phyloP scores from a whole-genome alignment of 441 rosid genomes.

The Melastoma candidum region DNA sequence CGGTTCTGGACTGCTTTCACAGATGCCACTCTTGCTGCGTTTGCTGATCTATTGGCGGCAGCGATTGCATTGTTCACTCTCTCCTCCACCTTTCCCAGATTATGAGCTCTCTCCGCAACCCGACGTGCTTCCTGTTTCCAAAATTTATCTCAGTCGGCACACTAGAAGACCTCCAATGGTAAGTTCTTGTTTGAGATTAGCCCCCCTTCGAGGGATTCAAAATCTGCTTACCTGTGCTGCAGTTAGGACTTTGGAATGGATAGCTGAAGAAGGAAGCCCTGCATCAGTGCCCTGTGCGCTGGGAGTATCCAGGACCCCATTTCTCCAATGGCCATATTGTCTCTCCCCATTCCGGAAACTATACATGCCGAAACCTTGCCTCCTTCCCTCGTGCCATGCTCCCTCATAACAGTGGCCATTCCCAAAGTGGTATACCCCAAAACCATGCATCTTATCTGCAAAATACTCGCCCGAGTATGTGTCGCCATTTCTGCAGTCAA shows the following conservation, averaged over 20 bases:
- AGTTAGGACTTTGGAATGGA: constrained; percentile 2
- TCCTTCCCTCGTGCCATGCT: constrained; percentile 3
- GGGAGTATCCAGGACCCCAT: constrained; percentile 48
- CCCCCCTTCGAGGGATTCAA: no score
- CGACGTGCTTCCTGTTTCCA: no score
- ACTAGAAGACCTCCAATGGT: no score
- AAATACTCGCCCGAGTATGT: constrained; percentile 27
- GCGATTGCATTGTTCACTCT: no score
- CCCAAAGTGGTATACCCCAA: constrained; percentile 52
- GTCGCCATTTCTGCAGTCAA: constrained; percentile 7
- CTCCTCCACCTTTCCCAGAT: no score
- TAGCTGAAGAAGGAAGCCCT: constrained; percentile 3
- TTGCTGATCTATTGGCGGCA: no score
- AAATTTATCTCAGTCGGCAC: no score
- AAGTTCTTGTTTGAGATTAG: no score
- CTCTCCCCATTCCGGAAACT: constrained; percentile 3
- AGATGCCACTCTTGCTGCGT: constrained; percentile 34
- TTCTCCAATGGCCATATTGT: constrained; percentile 4
- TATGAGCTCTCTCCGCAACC: no score
- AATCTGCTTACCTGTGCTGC: neutral
- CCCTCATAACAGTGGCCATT: constrained; percentile 64
- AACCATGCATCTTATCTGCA: constrained; percentile 74
- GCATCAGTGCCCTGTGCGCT: constrained; percentile 47
- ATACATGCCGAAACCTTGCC: constrained; percentile 9
- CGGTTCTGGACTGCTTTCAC: constrained; percentile 56